Evolutionary conservation across 1,284 basidiomycete genomes (phyloP), one percentile per base, ranked within the genome.

Genomic region (Cryptococcus wingfieldii): DNA sequence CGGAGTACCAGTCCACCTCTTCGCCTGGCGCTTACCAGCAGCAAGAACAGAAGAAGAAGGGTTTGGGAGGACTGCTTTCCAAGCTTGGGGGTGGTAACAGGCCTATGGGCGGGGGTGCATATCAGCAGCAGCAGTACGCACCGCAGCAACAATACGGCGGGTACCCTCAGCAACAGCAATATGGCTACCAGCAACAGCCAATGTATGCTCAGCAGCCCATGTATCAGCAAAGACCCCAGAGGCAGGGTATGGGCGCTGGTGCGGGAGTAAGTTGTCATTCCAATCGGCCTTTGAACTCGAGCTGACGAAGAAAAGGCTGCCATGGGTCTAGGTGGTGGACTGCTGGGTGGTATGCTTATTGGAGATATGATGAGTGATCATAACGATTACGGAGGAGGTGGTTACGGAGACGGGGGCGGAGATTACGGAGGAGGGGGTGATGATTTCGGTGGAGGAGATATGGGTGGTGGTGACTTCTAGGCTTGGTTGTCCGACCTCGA

Each of bases 321-420:
- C 37, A 59, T 75, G 16, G 73, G 74, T 62, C 18, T 66, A 8
- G 75, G 74, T 50, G 75, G 74, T 63, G 74, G 73, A 59, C 59
- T 76, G 9, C 57, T 75, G 31, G 74, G 75, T 42, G 75, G 75
- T 46, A 75, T 77, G 74, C 64, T 76, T 66, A 54, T 77, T 47
- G 75, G 70, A 18, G 63, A 72, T 44, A 70, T 71, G 67, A 71
- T 74, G 23, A 31, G 52, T 1, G 63, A 63, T 38, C 46, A 70
- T 37, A 66, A 70, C 38, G 63, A 61, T 5, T 71, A 74, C 53
- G 55, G 61, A 45, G 70, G 74, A 45, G 70, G 74, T 46, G 72
- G 72, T 12, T 72, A 71, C 59, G 37, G 67, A 38, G 68, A 72
- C 43, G 69, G 67, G 23, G 70, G 68, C 10, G 69, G 62, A 37